Base-by-base conservation (phyloP, 129 eudicot species). In the Apium graveolens region DNA sequence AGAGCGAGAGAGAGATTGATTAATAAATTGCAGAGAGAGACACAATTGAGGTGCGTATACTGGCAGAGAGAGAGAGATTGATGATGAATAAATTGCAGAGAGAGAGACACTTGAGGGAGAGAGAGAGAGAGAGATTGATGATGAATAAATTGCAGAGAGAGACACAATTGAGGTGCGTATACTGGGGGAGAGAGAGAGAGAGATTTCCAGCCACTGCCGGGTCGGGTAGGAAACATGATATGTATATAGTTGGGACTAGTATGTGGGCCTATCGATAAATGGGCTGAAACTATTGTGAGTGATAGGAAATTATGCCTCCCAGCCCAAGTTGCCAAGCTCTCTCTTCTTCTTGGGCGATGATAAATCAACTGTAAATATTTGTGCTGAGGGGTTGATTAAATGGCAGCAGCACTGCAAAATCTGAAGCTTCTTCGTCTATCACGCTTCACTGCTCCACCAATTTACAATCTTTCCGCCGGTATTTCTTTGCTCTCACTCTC, bases 381-480 rank as follows among this genome's bases (percentile, higher is more conserved):
- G n/a, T n/a, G n/a, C n/a, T n/a, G n/a, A n/a, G n/a, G n/a, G n/a
- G n/a, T n/a, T n/a, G n/a, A n/a, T n/a, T 18, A 6, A 27, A 26
- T 73, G 27, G 77, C 76, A 24, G 76, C 78, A 81, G 60, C 76
- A 26, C 68, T 88, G 83, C 87, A 82, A 24, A 49, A 82, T 66
- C 75, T 81, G 66, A 88, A 81, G 85, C 80, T 83, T 24, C 88
- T 86, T 39, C 45, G 79, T 11, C 80, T 85, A 49, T 60, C 66
- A 11, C 84, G 87, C 81, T 87, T 73, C 76, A 78, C 46, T 75
- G 81, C 74, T 13, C 68, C 76, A 43, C 81, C 20, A 18, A 7
- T 75, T 78, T 14, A 78, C n/a, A 75, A 35, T 12, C 49, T 76
- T 1, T 81, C 85, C 70, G 88, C 92, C 89, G 79, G 42, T 66